Conservation (phyloP, 345 rosid species). For the Pugionium dolabratum region DNA sequence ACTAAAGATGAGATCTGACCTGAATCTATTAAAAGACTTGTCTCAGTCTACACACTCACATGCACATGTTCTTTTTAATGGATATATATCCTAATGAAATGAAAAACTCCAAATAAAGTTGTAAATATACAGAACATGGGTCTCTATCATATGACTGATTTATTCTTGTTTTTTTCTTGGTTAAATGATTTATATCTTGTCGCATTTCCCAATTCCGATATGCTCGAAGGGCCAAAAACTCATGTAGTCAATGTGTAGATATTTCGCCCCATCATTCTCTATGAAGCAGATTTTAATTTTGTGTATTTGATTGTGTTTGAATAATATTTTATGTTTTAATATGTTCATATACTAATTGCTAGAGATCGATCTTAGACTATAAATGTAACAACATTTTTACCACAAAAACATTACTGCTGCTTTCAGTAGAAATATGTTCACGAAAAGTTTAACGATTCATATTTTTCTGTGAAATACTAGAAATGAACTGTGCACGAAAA, state of each 20-base stretch:
- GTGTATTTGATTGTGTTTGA: neutral
- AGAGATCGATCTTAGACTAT: neutral
- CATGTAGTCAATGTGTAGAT: neutral
- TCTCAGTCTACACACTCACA: slow-evolving; percentile 35
- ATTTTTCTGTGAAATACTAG: neutral
- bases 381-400: neutral
- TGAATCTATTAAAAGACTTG: slow-evolving; percentile 29
- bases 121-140: slow-evolving; percentile 20
- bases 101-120: neutral
- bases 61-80: slow-evolving; percentile 25
- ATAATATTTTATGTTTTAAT: neutral
- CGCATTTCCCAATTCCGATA: slow-evolving; percentile 4
- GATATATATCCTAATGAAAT: neutral
- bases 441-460: neutral
- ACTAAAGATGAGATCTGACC: slow-evolving; percentile 29
- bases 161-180: neutral
- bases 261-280: neutral
- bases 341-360: neutral
- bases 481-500: too few relatives aligned
- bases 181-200: neutral
- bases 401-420: neutral
- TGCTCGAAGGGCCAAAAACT: neutral
- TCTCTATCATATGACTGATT: slow-evolving; percentile 28
- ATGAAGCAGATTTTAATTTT: neutral
- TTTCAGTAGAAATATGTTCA: neutral